A percentile compares a stretch with the other conserved stretches of the same genome.
phyloP scores from a whole-genome alignment of 805 yeast species.

The Grigorovia jiainica region DNA sequence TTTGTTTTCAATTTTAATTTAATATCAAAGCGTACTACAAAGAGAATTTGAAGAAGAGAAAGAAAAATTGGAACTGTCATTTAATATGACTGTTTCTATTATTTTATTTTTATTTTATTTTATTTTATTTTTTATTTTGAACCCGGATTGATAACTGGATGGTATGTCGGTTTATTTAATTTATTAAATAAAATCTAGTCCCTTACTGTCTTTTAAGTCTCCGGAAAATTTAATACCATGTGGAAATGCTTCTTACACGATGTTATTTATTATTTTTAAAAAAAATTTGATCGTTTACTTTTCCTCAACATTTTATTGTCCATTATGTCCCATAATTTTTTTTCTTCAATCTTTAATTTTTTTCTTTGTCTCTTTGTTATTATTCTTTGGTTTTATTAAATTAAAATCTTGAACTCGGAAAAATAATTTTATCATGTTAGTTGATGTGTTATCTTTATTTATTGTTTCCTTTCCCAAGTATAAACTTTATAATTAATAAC shows the following conservation, averaged over 20 bases:
- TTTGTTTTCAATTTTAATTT: too few species aligned
- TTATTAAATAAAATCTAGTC: conserved; percentile 39
- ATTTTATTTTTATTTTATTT: not conserved
- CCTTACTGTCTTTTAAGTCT: conserved; percentile 95
- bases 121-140: not conserved
- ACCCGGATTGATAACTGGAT: conserved; percentile 98
- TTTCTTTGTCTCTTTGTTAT: not conserved
- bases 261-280: conserved; percentile 10
- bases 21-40: too few species aligned
- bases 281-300: conserved; percentile 49
- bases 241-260: conserved; percentile 65
- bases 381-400: not conserved
- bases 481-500: too few species aligned
- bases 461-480: not conserved
- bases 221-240: conserved; percentile 61
- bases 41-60: too few species aligned
- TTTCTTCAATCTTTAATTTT: not conserved
- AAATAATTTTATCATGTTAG: not conserved
- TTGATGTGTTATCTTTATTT: not conserved
- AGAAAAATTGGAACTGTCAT: too few species aligned
- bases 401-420: not conserved
- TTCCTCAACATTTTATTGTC: conserved; percentile 43
- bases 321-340: not conserved
- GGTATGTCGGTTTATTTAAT: conserved; percentile 54
- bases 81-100: too few species aligned